These are phyloP conservation scores for Mucor ambiguus DNA, from an alignment of 371 early-diverging fungal genomes.

Conservation along the genomic window DNA sequence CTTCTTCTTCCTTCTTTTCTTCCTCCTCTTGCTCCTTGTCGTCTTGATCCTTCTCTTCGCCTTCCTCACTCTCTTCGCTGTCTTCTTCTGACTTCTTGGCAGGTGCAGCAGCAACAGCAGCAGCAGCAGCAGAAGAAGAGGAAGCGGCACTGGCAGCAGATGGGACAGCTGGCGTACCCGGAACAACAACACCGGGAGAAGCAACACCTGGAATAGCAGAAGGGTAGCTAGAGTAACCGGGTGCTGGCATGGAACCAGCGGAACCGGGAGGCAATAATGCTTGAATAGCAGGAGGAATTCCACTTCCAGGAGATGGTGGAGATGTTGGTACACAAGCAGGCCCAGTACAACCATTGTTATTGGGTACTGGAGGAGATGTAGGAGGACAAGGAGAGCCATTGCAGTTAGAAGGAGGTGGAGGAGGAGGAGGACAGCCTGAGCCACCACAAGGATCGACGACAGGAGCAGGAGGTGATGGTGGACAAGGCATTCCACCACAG, in stretches of 20 bases:
- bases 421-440: not conserved
- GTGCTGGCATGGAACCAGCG: not conserved
- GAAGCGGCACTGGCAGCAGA: not conserved
- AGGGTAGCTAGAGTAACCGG: not conserved
- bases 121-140: too few species aligned
- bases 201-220: not conserved
- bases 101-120: not conserved
- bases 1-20: constrained; percentile 11
- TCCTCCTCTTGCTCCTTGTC: constrained; percentile 7
- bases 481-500: not conserved
- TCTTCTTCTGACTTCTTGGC: constrained; percentile 6
- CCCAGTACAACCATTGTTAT: not conserved
- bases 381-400: not conserved
- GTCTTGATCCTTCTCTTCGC: constrained; percentile 14
- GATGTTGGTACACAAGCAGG: not conserved
- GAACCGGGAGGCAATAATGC: constrained; percentile 9
- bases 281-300: constrained; percentile 13
- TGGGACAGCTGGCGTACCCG: not conserved
- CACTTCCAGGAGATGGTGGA: not conserved
- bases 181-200: not conserved
- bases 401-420: not conserved
- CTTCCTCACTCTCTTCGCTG: not conserved
- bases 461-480: not conserved
- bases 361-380: not conserved
- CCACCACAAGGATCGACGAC: not conserved